These are phyloP conservation scores for Penicillium cosmopolitanum DNA, from an alignment of 495 filamentous ascomycete species.

Conservation along the genomic window DNA sequence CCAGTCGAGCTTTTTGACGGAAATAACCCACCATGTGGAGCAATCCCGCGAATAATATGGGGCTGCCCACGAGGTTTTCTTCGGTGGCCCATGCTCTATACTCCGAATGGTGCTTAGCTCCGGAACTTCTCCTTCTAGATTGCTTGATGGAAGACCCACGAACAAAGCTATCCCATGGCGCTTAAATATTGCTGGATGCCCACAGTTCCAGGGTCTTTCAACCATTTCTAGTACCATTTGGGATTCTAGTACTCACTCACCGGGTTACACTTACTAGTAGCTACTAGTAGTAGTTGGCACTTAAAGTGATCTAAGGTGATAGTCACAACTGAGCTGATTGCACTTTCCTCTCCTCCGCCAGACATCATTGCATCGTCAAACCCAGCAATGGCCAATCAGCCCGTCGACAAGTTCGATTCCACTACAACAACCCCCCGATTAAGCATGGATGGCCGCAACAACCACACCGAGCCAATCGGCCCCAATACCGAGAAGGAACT, in stretches of 20 bases:
- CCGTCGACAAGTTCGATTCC: conserved; percentile 21
- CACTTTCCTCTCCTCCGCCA: neutral
- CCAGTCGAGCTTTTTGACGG: conserved; percentile 2
- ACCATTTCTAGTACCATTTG: too few species aligned
- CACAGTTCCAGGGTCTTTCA: neutral
- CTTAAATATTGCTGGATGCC: conserved; percentile 11
- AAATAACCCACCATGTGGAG: conserved; percentile 14
- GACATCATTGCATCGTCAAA: neutral
- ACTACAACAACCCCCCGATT: conserved; percentile 25
- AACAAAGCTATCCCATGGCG: conserved; percentile 5
- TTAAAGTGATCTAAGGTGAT: too few species aligned
- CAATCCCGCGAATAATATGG: conserved; percentile 12
- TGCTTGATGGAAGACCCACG: conserved; percentile 12
- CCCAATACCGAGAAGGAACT: conserved; percentile 9
- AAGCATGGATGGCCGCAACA: conserved; percentile 26
- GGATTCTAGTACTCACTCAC: too few species aligned
- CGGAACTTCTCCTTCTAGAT: conserved; percentile 5
- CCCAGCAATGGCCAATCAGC: conserved; percentile 2
- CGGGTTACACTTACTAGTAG: too few species aligned
- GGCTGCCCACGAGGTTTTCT: conserved; percentile 1
- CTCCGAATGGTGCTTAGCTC: conserved; percentile 11
- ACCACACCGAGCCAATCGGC: conserved; percentile 3
- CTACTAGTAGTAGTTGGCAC: too few species aligned
- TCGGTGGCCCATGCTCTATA: neutral
- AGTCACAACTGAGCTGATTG: too few species aligned